Conservation (phyloP, 2,329 filamentous ascomycete genomes). For the Fusarium coffeatum region DNA sequence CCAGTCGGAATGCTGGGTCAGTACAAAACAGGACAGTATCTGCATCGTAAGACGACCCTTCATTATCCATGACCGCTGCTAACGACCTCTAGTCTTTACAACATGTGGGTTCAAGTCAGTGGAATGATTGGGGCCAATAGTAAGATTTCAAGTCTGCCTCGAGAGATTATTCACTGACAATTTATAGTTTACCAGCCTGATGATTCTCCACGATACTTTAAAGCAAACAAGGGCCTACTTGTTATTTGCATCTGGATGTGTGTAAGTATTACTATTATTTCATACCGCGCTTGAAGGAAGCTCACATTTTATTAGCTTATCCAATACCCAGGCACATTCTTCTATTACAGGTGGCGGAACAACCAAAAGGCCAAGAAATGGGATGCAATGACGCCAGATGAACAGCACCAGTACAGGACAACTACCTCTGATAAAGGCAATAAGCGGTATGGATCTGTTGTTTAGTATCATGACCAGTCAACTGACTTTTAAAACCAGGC, state of each 20-base stretch:
- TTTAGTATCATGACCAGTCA: rapidly evolving
- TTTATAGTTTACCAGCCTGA: conserved; percentile 51
- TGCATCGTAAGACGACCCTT: conserved; percentile 46
- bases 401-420: conserved; percentile 57
- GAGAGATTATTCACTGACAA: neutral
- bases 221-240: conserved; percentile 49
- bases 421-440: conserved; percentile 54
- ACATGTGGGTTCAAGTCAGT: conserved; percentile 57
- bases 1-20: neutral
- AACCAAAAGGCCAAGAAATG: conserved; percentile 52
- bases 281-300: rapidly evolving
- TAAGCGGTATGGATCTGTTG: conserved; percentile 8
- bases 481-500: neutral
- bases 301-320: conserved; percentile 42
- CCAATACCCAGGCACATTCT: conserved; percentile 53
- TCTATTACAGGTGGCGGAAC: conserved; percentile 56
- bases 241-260: conserved; percentile 13
- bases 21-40: conserved; percentile 65
- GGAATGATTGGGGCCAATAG: conserved; percentile 55
- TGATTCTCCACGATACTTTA: conserved; percentile 52
- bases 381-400: conserved; percentile 54
- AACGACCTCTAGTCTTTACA: conserved; percentile 61
- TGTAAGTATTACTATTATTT: neutral
- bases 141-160: conserved; percentile 10
- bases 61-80: neutral